Evolutionary conservation across 1,284 basidiomycete species (phyloP), one percentile per base, ranked within the genome.

Genomic region (Fomitopsis betulina): DNA sequence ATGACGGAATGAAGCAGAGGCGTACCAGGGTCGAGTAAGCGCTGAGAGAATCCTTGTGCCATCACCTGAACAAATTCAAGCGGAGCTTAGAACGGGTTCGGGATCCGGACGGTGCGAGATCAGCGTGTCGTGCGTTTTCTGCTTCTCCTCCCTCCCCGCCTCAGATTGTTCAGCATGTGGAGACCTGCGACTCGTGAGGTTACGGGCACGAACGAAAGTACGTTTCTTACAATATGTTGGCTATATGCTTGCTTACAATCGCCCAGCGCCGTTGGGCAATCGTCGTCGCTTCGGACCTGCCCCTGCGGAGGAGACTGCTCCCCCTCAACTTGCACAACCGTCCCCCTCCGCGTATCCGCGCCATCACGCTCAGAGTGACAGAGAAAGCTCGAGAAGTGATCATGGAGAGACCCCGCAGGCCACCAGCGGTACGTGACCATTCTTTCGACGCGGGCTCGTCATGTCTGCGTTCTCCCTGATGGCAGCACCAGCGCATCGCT

Each of bases 211-310:
- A 92, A 92, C 62, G 89, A 92, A 35, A 88, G 89, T 87, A 47
- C 60, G 77, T 72, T 17, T 53, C 19, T 65, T 52, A 53, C 54
- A 53, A 39, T 54, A 54, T 64, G 63, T 23, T 30, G 32, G 49
- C 55, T 9, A 51, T 52, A 13, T 62, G 57, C 63, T 62, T 53
- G 56, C 63, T 69, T 19, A 60, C 62, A 62, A 59, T 66, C 58
- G 59, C 38, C n/a, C 59, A 89, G 87, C 85, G 66, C 87, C 90
- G n/a, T 80, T 91, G 61, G 93, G 91, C 55, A 84, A 87, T 68
- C 87, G 91, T 69, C 88, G 94, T 69, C 88, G 93, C 58, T 96
- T 96, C 74, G 93, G 94, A 56, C 87, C 92, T 51, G 89, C 90
- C 35, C 87, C 89, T 5, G 75, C 80, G 47, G 91, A 91, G 69